Evolutionary conservation across 2,329 filamentous ascomycete species (phyloP).

Genomic region (Diaporthe vaccinii): DNA sequence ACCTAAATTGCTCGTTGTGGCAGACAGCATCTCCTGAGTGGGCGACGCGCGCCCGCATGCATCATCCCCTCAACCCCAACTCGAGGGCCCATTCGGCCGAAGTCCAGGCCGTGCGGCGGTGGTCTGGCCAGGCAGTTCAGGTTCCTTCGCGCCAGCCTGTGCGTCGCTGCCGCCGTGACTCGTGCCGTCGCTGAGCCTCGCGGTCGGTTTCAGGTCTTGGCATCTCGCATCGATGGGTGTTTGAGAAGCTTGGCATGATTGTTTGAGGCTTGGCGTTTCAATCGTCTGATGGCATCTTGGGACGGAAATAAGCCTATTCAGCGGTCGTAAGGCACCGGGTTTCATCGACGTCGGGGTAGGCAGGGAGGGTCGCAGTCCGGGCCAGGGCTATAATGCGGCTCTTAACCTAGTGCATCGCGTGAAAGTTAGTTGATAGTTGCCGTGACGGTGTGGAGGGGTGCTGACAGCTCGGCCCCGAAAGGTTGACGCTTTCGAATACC

Average conservation of each 20-base stretch:
- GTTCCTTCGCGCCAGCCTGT: neutral
- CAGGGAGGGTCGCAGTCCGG: neutral
- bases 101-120: neutral
- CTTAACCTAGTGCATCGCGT: neutral
- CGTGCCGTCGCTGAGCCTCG: neutral
- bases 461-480: neutral
- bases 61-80: neutral
- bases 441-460: neutral
- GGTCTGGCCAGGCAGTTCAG: neutral
- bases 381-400: neutral
- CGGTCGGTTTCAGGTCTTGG: conserved; percentile 5
- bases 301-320: neutral
- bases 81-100: too few species aligned
- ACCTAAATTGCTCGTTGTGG: neutral
- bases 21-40: neutral
- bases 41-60: neutral
- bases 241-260: conserved; percentile 17
- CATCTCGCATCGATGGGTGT: neutral
- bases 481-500: neutral
- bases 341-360: conserved; percentile 4
- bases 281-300: neutral
- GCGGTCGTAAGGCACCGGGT: neutral
- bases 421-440: neutral
- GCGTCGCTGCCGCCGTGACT: neutral
- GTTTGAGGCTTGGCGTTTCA: conserved; percentile 29